A percentile compares a stretch with the other conserved stretches of the same genome.
Conservation (phyloP, 1,284 basidiomycete species). For the Cryptococcus hybrid region DNA sequence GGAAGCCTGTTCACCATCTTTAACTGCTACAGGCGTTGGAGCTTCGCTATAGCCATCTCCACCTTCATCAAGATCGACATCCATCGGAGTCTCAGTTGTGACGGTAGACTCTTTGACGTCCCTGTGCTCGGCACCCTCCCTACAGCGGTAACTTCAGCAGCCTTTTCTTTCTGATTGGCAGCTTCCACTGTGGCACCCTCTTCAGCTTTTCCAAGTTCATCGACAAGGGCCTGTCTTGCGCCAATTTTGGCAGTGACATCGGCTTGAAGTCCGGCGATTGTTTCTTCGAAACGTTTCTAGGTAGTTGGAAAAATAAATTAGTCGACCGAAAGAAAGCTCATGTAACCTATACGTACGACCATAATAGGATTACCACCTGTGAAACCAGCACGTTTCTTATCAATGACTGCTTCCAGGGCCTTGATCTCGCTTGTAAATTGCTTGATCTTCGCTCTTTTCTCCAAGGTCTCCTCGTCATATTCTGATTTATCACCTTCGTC, state of each 20-base stretch:
- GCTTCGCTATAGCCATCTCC: constrained; percentile 43
- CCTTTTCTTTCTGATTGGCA: not conserved
- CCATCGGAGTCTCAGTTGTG: constrained; percentile 48
- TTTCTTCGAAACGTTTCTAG: constrained; percentile 91
- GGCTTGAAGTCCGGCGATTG: constrained; percentile 77
- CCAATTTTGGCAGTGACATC: constrained; percentile 84
- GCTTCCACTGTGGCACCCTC: not conserved
- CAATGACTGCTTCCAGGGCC: constrained; percentile 81
- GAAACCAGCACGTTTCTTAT: constrained; percentile 81
- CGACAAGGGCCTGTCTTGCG: constrained; percentile 54
- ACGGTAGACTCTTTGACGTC: constrained; percentile 7
- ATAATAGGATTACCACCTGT: constrained; percentile 85
- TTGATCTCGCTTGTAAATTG: constrained; percentile 84
- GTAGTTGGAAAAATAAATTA: not conserved
- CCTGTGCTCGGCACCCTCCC: constrained; percentile 45
- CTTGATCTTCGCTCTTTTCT: constrained; percentile 60
- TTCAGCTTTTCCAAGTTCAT: constrained; percentile 34
- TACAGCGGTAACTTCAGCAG: not conserved
- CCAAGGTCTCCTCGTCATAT: constrained; percentile 61
- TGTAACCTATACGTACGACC: constrained; percentile 50
- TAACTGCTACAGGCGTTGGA: constrained; percentile 10
- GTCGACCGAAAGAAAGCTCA: not conserved
- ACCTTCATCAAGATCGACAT: constrained; percentile 43
- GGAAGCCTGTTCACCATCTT: not conserved
- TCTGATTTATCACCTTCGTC: constrained; percentile 62